phyloP scores from a whole-genome alignment of 257 asterid genomes.

The Linaria vulgaris region DNA sequence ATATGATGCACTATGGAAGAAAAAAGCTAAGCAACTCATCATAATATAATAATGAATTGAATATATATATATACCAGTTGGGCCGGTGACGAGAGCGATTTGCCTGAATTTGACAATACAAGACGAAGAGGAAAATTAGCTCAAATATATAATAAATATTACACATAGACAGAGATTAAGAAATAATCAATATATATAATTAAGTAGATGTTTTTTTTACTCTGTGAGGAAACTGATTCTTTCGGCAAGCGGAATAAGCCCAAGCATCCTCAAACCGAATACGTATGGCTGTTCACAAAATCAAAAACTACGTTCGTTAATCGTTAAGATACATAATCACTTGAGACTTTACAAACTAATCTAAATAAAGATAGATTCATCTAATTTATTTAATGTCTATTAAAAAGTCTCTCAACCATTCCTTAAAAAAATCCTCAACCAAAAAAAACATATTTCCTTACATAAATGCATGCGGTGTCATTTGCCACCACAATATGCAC shows the following conservation, averaged over 20 bases:
- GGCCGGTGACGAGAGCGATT: constrained; percentile 84
- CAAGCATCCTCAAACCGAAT: constrained; percentile 82
- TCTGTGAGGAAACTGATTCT: constrained; percentile 86
- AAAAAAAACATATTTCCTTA: background rate
- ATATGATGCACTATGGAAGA: too few species aligned
- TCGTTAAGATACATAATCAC: background rate
- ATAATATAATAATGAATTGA: background rate
- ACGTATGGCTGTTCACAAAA: constrained; percentile 66
- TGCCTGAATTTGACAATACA: constrained; percentile 55
- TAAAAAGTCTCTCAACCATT: too few species aligned
- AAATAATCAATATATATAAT: background rate
- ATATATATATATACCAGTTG: constrained; percentile 72
- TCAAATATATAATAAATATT: background rate
- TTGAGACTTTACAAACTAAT: background rate
- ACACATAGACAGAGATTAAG: too few species aligned
- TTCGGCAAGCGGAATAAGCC: constrained; percentile 89
- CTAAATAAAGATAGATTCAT: background rate
- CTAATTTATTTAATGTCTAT: too few species aligned
- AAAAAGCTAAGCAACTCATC: background rate
- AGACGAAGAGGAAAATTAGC: background rate
- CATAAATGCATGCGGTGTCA: background rate
- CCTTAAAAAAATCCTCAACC: background rate
- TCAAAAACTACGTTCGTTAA: too few species aligned
- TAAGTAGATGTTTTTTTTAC: constrained; percentile 39
- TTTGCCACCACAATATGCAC: too few species aligned